Conservation (phyloP, 257 asterid species). For the Eustoma russellianum region DNA sequence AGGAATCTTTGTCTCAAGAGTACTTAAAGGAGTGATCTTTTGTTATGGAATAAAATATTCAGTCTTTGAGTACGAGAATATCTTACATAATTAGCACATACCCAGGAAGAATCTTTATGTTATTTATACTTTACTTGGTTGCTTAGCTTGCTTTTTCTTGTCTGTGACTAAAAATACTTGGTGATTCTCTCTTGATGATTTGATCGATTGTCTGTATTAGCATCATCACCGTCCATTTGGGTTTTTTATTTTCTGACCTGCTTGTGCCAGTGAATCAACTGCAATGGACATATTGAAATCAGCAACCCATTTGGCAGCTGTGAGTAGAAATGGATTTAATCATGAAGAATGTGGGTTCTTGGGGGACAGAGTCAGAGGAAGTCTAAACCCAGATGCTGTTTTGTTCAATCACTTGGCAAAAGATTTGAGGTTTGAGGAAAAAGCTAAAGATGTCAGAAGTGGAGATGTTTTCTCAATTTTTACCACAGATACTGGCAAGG, state of each 20-base stretch:
- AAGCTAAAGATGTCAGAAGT: slow-evolving; percentile 34
- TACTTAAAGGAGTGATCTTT: background rate
- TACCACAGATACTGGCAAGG: slow-evolving; percentile 56
- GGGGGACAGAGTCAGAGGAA: slow-evolving; percentile 53
- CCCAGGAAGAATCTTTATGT: slow-evolving; percentile 31
- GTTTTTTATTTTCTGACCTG: slow-evolving; percentile 16
- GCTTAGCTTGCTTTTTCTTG: slow-evolving; percentile 37
- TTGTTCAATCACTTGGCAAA: slow-evolving; percentile 30
- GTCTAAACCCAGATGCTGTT: slow-evolving; percentile 16
- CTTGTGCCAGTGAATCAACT: slow-evolving; percentile 14
- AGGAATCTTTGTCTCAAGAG: background rate
- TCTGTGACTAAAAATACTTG: slow-evolving; percentile 11
- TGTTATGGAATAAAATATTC: background rate
- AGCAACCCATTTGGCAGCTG: slow-evolving; percentile 30
- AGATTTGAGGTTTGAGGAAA: slow-evolving; percentile 34
- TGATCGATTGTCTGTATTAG: background rate
- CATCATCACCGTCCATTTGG: background rate
- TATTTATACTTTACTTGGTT: slow-evolving; percentile 63
- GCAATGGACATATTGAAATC: slow-evolving; percentile 54
- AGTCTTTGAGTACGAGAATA: too few species aligned
- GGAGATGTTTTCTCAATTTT: slow-evolving; percentile 73
- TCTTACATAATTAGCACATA: slow-evolving; percentile 3
- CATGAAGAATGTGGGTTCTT: slow-evolving; percentile 45
- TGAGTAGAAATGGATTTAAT: slow-evolving; percentile 21
- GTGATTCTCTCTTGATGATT: slow-evolving; percentile 11